Conservation (phyloP, 768 basidiomycete genomes). For the Sporobolomyces pararoseus region DNA sequence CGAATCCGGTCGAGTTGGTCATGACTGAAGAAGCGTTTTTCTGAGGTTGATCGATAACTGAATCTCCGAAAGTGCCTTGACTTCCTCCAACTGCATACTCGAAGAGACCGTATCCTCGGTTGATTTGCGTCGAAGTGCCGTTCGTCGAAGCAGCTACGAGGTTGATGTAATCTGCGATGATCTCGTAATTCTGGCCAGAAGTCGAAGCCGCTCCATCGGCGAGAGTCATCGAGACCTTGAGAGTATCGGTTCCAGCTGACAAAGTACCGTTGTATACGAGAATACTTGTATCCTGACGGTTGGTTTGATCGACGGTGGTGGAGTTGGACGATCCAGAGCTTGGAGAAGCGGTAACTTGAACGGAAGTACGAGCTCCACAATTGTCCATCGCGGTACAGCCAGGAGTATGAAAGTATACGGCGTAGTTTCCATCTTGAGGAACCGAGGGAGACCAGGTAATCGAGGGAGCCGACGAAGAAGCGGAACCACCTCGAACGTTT, state of each 20-base stretch:
- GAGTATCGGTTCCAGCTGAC: slow-evolving; percentile 62
- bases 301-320: slow-evolving; percentile 70
- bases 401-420: slow-evolving; percentile 76
- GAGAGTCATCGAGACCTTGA: slow-evolving; percentile 71
- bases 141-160: slow-evolving; percentile 62
- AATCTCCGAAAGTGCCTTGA: slow-evolving; percentile 49
- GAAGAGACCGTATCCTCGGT: slow-evolving; percentile 73
- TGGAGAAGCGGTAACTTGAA: slow-evolving; percentile 64
- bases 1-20: slow-evolving; percentile 42
- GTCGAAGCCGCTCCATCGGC: slow-evolving; percentile 61
- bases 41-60: slow-evolving; percentile 2
- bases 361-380: slow-evolving; percentile 73
- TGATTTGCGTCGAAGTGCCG: slow-evolving; percentile 42
- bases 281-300: slow-evolving; percentile 59
- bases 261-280: slow-evolving; percentile 78
- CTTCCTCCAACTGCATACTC: slow-evolving; percentile 65
- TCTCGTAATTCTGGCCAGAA: slow-evolving; percentile 64
- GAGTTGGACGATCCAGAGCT: slow-evolving; percentile 71
- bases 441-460: slow-evolving; percentile 90
- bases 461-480: slow-evolving; percentile 67
- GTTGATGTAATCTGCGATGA: slow-evolving; percentile 84
- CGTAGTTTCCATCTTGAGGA: slow-evolving; percentile 80
- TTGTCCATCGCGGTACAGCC: slow-evolving; percentile 78
- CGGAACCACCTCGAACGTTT: slow-evolving; percentile 61
- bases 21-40: slow-evolving; percentile 29